Evolutionary conservation across 441 rosid genomes (phyloP).

Genomic region (Biscutella laevigata): DNA sequence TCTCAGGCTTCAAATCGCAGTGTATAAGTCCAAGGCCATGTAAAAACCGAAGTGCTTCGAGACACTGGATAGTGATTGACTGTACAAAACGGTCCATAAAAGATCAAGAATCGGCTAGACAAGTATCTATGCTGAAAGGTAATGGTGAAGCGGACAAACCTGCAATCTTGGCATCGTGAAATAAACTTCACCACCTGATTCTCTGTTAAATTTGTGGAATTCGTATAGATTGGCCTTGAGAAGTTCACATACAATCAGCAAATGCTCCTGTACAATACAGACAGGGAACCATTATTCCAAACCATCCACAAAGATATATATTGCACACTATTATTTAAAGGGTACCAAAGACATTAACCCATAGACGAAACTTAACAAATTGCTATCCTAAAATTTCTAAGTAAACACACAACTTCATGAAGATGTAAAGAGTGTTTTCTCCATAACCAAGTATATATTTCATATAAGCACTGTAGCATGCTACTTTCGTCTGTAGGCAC

Average conservation of each 20-base stretch:
- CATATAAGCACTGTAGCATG: not conserved
- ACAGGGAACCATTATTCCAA: not conserved
- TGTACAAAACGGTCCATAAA: constrained; percentile 36
- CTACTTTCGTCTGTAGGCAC: too few relatives aligned
- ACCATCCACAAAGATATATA: not conserved
- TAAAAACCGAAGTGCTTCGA: constrained; percentile 88
- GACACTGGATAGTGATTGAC: constrained; percentile 90
- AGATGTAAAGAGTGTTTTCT: not conserved
- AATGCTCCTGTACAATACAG: constrained; percentile 69
- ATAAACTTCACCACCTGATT: constrained; percentile 97
- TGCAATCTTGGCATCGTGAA: constrained; percentile 99
- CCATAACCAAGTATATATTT: not conserved
- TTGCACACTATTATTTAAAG: not conserved
- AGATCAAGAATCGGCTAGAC: constrained; percentile 17
- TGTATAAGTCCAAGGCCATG: constrained; percentile 95
- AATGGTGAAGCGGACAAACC: constrained; percentile 38
- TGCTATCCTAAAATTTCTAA: not conserved
- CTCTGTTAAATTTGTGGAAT: constrained; percentile 95
- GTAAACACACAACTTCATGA: not conserved
- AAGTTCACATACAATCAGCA: constrained; percentile 93
- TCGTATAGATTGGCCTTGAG: constrained; percentile 97
- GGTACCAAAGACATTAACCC: not conserved
- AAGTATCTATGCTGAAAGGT: constrained; percentile 1
- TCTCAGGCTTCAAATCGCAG: constrained; percentile 95
- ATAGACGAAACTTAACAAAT: not conserved